Base-by-base conservation (phyloP, 345 rosid species). In the Eucalyptus sideroxylon region DNA sequence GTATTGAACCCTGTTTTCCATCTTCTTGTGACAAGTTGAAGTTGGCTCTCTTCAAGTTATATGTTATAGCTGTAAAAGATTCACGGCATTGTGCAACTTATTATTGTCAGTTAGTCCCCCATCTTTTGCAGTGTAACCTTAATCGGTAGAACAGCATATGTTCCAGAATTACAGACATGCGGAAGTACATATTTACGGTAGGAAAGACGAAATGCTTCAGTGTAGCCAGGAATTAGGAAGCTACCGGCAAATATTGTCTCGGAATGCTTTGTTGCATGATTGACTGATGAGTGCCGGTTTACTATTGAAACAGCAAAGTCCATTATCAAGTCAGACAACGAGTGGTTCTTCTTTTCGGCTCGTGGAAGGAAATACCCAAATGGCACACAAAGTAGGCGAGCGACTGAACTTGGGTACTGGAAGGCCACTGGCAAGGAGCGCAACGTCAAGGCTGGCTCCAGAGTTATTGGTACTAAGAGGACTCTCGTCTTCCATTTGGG, bases 341-440 rank as follows among this genome's bases (percentile, higher is more conserved):
- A 98, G 91, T 98, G 99, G 99, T 98, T 95, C 93, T 97, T 95
- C 92, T 98, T 96, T 89, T 93, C 95, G 16, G 93, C 99, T 82
- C 95, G 98, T 3, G 99, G 99, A 89, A 95, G 97, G 92, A 98
- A 96, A 82, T 96, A 98, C 72, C 99, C 98, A 27, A 92, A 96
- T 86, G 99, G 99, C 27, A 94, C 95, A 13, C 99, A 98, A 59
- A 97, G 97, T 90, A 93, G 88, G 87, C 92, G 99, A 88, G 99
- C 98, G 23, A 98, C 99, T 16, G 92, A 91, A 53, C 96, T 86
- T 6, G 99, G 99, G 8, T 98, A 98, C 47, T 97, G 99, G 99
- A 98, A 98, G 91, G 98, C 98, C 50, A 98, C 99, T 0, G 99
- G 99, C 65, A 98, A 95, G 92, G 99, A 97, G 80, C 92, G 99